Percentiles rank a stretch among this genome's conserved stretches.
Evolutionary conservation across 352 stramenopile species (phyloP).

Genomic region (Pythium scleroteichum): DNA sequence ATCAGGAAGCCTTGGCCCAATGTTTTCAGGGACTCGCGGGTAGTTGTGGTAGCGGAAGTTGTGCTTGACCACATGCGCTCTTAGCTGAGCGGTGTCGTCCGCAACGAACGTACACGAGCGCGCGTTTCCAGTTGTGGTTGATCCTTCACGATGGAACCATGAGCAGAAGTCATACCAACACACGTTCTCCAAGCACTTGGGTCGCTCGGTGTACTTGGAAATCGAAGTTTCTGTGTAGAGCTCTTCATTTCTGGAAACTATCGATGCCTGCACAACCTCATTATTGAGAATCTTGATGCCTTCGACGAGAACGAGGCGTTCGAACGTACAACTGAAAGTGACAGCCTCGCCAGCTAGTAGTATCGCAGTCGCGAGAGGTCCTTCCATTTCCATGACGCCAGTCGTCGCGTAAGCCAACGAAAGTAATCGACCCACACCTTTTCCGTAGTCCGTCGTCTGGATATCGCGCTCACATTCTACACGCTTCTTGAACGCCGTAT

Average conservation of each 20-base stretch:
- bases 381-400: conserved; percentile 31
- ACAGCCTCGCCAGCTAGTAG: conserved; percentile 25
- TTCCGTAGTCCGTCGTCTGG: not conserved
- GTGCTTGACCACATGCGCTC: conserved; percentile 17
- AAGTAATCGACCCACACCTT: conserved; percentile 25
- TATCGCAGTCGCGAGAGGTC: conserved; percentile 26
- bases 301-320: conserved; percentile 24
- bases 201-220: conserved; percentile 15
- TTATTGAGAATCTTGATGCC: conserved; percentile 25
- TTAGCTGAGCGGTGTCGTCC: not conserved
- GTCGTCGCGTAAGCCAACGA: conserved; percentile 24
- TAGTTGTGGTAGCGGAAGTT: conserved; percentile 9
- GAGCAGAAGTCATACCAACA: conserved; percentile 33
- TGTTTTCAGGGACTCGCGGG: conserved; percentile 23
- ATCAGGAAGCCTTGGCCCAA: conserved; percentile 24
- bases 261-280: conserved; percentile 11
- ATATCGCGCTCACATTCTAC: conserved; percentile 13
- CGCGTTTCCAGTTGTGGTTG: not conserved
- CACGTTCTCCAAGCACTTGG: conserved; percentile 13
- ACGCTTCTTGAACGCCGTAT: conserved; percentile 22
- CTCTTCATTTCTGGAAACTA: conserved; percentile 5
- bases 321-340: conserved; percentile 28
- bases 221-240: conserved; percentile 27
- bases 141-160: conserved; percentile 14
- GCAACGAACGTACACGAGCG: not conserved